phyloP scores from a whole-genome alignment of 768 basidiomycete species.

The Coprinellus micaceus region DNA sequence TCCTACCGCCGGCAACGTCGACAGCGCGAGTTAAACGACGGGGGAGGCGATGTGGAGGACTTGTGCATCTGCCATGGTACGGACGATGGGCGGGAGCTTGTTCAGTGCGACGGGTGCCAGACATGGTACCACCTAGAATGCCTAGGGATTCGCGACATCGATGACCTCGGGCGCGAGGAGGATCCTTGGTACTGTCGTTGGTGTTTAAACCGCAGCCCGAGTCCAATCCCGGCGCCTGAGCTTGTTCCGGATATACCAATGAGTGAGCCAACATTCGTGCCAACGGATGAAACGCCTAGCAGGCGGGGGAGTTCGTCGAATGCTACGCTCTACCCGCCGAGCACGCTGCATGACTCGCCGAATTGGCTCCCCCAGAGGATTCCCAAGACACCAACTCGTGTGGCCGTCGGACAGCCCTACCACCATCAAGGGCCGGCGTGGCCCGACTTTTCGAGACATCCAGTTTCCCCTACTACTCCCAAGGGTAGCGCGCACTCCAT shows the following conservation, averaged over 20 bases:
- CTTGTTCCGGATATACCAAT: conserved; percentile 14
- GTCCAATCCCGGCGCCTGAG: conserved; percentile 32
- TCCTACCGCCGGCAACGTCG: conserved; percentile 49
- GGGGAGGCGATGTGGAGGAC: conserved; percentile 46
- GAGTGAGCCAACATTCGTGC: conserved; percentile 66
- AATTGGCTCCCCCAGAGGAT: conserved; percentile 42
- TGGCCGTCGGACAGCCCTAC: conserved; percentile 22
- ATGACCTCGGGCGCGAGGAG: conserved; percentile 70
- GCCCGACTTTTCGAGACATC: conserved; percentile 43
- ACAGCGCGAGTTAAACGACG: conserved; percentile 29
- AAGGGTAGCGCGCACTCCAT: conserved; percentile 35
- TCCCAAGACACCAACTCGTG: conserved; percentile 51
- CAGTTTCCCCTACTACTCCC: conserved; percentile 51
- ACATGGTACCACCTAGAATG: conserved; percentile 83
- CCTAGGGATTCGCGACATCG: conserved; percentile 63
- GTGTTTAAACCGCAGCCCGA: conserved; percentile 45
- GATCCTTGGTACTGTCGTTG: conserved; percentile 75
- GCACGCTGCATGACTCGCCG: conserved; percentile 51
- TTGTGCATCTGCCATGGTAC: conserved; percentile 64
- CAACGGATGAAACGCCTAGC: conserved; percentile 52
- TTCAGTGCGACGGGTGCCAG: conserved; percentile 78
- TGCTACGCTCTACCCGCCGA: conserved; percentile 56
- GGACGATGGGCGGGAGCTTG: conserved; percentile 71
- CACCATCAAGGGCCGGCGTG: conserved; percentile 41
- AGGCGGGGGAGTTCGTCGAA: conserved; percentile 38